Base-by-base conservation (phyloP, 257 asterid species). In the Penstemon newberryi region DNA sequence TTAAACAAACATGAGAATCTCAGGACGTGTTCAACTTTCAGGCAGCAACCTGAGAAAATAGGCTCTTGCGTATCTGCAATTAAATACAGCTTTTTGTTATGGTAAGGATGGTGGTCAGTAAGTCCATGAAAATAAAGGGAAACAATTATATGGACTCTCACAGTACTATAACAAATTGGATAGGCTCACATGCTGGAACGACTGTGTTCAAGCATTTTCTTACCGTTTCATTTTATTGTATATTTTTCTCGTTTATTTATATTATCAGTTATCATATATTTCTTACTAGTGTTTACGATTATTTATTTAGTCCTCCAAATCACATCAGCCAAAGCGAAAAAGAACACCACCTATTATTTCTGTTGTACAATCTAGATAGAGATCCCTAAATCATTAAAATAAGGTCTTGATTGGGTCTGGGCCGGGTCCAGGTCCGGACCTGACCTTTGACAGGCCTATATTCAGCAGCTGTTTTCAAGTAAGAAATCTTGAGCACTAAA, bases 41-140 rank as follows among this genome's bases (percentile, higher is more conserved):
- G 56, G 72, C 89, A 13, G 83, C 80, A 75, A 86, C 62, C 80
- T 81, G 89, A 63, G 85, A 81, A 37, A 86, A 87, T 53, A 92
- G 88, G 77, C 81, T 78, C 82, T 84, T 92, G 75, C 97, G 96
- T 56, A 92, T 92, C 97, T 92, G 97, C 84, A 82, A 63, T 61
- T 62, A 43, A 37, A 71, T 65, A 63, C 12, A 25, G 39, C 54
- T 66, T 18, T 7, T 37, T n/a, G 56, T 74, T 53, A 77, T 57
- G 66, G 44, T 41, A 39, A 57, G 37, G 36, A 65, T 15, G 39
- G 41, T 11, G 53, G 44, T 36, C 8, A 49, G 6, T 11, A 13
- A 38, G 37, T 6, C 51, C 4, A 18, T 3, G n/a, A 50, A 15
- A 18, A 40, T 19, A 42, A 3, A 51, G 46, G 15, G 12, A 37